Percentiles rank a stretch among this genome's conserved stretches.
phyloP scores from a whole-genome alignment of 352 stramenopile species.

The Aphanomyces cochlioides region DNA sequence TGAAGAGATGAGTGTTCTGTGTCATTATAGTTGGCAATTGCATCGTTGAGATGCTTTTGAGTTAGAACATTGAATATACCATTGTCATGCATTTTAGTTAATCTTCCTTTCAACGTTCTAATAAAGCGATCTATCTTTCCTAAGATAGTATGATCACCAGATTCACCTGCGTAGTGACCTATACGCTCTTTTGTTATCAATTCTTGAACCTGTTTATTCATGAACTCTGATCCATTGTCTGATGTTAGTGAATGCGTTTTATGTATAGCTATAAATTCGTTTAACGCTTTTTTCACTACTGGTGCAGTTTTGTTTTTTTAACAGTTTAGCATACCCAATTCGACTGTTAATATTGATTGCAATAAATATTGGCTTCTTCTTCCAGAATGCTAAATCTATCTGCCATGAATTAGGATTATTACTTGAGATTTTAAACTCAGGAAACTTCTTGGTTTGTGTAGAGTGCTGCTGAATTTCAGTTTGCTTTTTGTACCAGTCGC shows the following conservation, averaged over 20 bases:
- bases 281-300: slow-evolving; percentile 34
- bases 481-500: slow-evolving; percentile 9
- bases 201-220: slow-evolving; percentile 35
- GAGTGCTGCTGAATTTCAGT: slow-evolving; percentile 1
- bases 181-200: slow-evolving; percentile 39
- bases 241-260: slow-evolving; percentile 37
- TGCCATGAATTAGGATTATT: slow-evolving; percentile 6
- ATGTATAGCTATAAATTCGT: slow-evolving; percentile 33
- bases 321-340: slow-evolving; percentile 39
- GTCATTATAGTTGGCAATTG: slow-evolving; percentile 43
- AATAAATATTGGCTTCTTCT: slow-evolving; percentile 27
- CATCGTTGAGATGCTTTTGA: slow-evolving; percentile 32
- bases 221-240: slow-evolving; percentile 44
- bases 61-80: slow-evolving; percentile 35
- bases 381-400: slow-evolving; percentile 29
- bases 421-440: slow-evolving; percentile 16
- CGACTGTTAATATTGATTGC: slow-evolving; percentile 22
- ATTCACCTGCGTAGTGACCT: slow-evolving; percentile 42
- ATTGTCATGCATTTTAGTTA: slow-evolving; percentile 33
- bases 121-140: slow-evolving; percentile 50
- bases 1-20: slow-evolving; percentile 36
- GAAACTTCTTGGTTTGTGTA: slow-evolving; percentile 1
- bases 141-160: slow-evolving; percentile 39
- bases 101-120: slow-evolving; percentile 38
- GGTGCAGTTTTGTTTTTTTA: slow-evolving; percentile 40